A percentile compares a stretch with the other conserved stretches of the same genome.
Evolutionary conservation across 2,329 filamentous ascomycete species (phyloP).

Genomic region (Trichoderma polysporum): DNA sequence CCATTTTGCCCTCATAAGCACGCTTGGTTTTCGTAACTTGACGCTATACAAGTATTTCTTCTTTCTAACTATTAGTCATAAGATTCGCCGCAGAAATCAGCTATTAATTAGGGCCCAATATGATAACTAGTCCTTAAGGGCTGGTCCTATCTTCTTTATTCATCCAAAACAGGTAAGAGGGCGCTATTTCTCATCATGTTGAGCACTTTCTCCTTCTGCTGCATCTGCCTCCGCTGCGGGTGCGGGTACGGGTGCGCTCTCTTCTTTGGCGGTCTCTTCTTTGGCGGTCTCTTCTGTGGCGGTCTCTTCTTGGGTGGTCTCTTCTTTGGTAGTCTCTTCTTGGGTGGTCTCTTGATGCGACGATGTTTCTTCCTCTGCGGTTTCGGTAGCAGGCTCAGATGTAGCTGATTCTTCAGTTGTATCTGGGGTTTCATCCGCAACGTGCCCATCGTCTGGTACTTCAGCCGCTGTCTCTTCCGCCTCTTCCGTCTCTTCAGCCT

Average conservation of each 20-base stretch:
- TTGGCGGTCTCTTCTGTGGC: not conserved
- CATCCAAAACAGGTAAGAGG: not conserved
- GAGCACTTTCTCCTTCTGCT: not conserved
- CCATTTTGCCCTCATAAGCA: not conserved
- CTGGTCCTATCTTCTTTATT: not conserved
- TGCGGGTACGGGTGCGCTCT: not conserved
- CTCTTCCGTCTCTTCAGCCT: not conserved
- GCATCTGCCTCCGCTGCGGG: not conserved
- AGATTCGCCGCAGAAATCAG: not conserved
- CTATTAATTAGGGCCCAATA: not conserved
- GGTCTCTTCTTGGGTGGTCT: too few relatives aligned
- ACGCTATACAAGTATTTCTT: slow-evolving; percentile 4
- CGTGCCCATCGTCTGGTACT: not conserved
- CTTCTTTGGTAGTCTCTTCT: not conserved
- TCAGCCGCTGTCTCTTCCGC: not conserved
- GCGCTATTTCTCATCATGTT: slow-evolving; percentile 1
- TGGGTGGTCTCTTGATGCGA: not conserved
- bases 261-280: not conserved
- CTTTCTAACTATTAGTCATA: not conserved
- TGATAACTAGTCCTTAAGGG: not conserved
- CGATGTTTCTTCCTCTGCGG: not conserved
- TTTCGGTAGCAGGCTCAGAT: not conserved
- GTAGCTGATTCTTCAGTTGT: not conserved
- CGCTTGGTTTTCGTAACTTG: not conserved
- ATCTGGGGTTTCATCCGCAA: not conserved